These are phyloP conservation scores for Pseudonitzschia pungens DNA, from an alignment of 108 stramenopile genomes.

Conservation along the genomic window DNA sequence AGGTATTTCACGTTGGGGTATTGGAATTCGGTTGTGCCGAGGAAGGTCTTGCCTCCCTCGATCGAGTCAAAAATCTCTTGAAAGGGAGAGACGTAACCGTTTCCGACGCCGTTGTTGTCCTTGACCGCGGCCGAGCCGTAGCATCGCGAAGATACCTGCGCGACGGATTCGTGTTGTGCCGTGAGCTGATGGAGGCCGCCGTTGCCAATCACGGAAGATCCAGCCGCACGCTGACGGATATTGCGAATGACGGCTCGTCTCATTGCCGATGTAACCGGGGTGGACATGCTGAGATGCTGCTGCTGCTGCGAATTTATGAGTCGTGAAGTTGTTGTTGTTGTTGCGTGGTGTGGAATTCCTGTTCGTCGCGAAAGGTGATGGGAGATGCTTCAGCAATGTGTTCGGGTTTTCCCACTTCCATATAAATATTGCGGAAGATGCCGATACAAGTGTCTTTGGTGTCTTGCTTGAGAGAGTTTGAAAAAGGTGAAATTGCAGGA, in stretches of 20 bases:
- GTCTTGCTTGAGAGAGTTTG: too few species aligned
- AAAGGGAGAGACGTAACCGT: constrained; percentile 62
- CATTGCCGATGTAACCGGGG: background rate
- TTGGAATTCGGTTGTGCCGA: constrained; percentile 44
- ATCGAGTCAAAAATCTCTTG: constrained; percentile 66
- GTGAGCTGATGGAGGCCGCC: constrained; percentile 71
- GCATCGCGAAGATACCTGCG: constrained; percentile 32
- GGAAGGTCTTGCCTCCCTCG: constrained; percentile 52
- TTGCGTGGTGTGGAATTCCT: too few species aligned
- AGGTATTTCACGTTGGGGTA: constrained; percentile 42
- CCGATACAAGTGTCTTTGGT: too few species aligned
- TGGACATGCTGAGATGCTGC: background rate
- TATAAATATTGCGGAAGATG: too few species aligned
- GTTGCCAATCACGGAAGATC: constrained; percentile 38
- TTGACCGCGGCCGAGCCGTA: background rate
- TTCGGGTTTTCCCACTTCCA: too few species aligned
- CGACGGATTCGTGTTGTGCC: constrained; percentile 63
- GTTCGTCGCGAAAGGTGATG: too few species aligned
- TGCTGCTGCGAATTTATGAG: background rate
- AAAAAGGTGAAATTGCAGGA: too few species aligned
- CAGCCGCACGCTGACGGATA: background rate
- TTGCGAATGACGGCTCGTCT: background rate
- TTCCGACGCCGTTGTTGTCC: background rate
- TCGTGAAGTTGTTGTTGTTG: too few species aligned
- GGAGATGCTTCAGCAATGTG: too few species aligned